Conservation (phyloP, 345 rosid genomes). For the Brassica carinata region DNA sequence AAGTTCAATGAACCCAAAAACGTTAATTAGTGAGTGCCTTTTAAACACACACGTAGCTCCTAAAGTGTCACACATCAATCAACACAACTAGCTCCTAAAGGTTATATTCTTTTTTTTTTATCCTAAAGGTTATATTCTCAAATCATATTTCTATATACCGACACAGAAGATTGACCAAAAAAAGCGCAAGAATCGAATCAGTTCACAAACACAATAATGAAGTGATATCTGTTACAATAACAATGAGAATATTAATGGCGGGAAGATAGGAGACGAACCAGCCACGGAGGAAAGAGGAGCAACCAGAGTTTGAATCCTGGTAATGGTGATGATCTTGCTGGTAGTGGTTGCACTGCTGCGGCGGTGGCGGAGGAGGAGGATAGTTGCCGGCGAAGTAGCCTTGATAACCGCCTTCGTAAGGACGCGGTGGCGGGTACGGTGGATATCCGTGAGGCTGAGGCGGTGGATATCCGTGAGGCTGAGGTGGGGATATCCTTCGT, state of each 20-base stretch:
- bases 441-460: conserved; percentile 38
- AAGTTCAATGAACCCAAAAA: conserved; percentile 19
- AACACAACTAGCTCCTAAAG: neutral
- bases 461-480: conserved; percentile 41
- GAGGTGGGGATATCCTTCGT: conserved; percentile 61
- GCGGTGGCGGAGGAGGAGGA: conserved; percentile 54
- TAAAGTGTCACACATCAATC: neutral
- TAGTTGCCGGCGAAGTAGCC: conserved; percentile 59
- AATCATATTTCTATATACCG: neutral
- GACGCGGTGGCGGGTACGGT: conserved; percentile 43
- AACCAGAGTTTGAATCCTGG: conserved; percentile 51
- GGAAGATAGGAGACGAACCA: conserved; percentile 54
- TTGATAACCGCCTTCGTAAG: conserved; percentile 69
- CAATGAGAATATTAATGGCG: neutral
- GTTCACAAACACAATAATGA: neutral
- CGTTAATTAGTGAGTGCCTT: conserved; percentile 5
- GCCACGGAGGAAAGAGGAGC: conserved; percentile 64
- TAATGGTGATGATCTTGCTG: conserved; percentile 60
- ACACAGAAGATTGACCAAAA: conserved; percentile 9
- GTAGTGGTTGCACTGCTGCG: conserved; percentile 44
- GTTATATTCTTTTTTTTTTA: neutral
- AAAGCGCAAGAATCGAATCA: neutral
- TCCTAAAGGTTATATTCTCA: neutral
- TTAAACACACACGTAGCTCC: conserved; percentile 12
- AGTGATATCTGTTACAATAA: neutral